A percentile compares a stretch with the other conserved stretches of the same genome.
Conservation (phyloP, 1,139 yeast species). For the Williopsis jadinii region DNA sequence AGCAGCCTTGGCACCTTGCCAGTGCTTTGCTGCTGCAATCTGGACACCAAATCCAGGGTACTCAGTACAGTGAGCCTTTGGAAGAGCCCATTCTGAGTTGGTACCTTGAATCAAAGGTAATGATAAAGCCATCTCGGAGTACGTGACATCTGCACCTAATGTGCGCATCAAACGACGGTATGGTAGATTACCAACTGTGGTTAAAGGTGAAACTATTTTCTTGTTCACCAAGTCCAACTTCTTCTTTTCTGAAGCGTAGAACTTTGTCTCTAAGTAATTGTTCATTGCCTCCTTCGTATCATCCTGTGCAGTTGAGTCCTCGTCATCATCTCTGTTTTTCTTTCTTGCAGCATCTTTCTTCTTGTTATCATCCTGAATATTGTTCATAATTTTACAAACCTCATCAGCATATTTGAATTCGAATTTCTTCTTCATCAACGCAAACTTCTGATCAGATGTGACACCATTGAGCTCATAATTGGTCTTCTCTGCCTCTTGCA, state of each 20-base stretch:
- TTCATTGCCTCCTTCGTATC: slow-evolving; percentile 24
- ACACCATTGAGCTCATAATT: slow-evolving; percentile 66
- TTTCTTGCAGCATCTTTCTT: slow-evolving; percentile 27
- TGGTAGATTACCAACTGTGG: slow-evolving; percentile 96
- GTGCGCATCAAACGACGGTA: slow-evolving; percentile 88
- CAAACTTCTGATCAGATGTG: slow-evolving; percentile 41
- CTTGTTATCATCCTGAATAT: slow-evolving; percentile 34
- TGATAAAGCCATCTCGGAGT: slow-evolving; percentile 90
- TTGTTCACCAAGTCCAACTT: slow-evolving; percentile 59
- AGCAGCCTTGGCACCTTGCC: slow-evolving; percentile 91
- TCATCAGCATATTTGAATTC: slow-evolving; percentile 48
- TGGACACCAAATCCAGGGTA: slow-evolving; percentile 91
- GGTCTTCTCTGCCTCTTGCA: slow-evolving; percentile 29
- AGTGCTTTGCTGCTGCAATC: slow-evolving; percentile 83
- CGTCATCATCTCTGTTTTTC: slow-evolving; percentile 17
- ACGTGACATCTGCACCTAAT: slow-evolving; percentile 89
- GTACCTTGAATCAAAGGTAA: slow-evolving; percentile 84
- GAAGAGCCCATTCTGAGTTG: slow-evolving; percentile 95
- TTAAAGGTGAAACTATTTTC: slow-evolving; percentile 88
- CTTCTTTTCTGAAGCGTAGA: slow-evolving; percentile 76
- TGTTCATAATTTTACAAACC: slow-evolving; percentile 51
- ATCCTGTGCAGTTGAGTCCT: slow-evolving; percentile 19
- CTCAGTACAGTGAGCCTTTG: slow-evolving; percentile 81
- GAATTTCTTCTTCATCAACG: slow-evolving; percentile 58
- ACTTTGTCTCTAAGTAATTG: slow-evolving; percentile 71